phyloP scores from a whole-genome alignment of 306 rosid species.

The Oxytropis ochrocephala region DNA sequence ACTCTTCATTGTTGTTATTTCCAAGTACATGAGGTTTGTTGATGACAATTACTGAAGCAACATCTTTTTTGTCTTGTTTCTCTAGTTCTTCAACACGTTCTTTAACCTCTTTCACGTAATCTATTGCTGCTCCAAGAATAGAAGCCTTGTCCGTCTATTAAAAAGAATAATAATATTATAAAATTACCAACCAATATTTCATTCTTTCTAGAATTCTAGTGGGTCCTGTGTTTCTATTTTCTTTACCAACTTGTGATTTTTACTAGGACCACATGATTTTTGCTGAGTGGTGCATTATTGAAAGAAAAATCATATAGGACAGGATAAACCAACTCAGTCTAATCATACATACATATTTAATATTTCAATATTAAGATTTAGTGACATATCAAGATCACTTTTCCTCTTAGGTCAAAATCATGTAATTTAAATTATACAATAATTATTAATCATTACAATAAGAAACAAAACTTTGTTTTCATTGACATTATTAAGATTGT shows the following conservation, averaged over 20 bases:
- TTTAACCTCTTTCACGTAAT: constrained; percentile 32
- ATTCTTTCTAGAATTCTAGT: too few relatives aligned
- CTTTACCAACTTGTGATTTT: too few relatives aligned
- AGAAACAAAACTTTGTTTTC: too few relatives aligned
- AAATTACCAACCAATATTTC: too few relatives aligned
- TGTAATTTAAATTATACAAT: too few relatives aligned
- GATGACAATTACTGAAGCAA: neutral
- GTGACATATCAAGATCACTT: neutral
- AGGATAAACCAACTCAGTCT: neutral
- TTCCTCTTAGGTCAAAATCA: neutral
- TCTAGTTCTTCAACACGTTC: constrained; percentile 19
- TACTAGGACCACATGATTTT: neutral
- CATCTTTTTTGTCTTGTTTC: neutral
- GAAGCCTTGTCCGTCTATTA: constrained; percentile 35
- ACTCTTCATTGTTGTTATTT: neutral
- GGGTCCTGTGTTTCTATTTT: too few relatives aligned
- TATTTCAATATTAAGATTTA: neutral
- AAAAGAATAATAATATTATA: neutral
- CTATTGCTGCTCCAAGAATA: constrained; percentile 28
- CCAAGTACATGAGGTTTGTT: too few relatives aligned
- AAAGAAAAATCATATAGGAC: neutral
- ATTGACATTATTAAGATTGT: too few relatives aligned
- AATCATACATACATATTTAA: too few relatives aligned
- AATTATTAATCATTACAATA: too few relatives aligned
- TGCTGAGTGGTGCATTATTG: neutral